Conservation (phyloP, 805 yeast species). For the Sugiyamaella boreocaroliniensis region DNA sequence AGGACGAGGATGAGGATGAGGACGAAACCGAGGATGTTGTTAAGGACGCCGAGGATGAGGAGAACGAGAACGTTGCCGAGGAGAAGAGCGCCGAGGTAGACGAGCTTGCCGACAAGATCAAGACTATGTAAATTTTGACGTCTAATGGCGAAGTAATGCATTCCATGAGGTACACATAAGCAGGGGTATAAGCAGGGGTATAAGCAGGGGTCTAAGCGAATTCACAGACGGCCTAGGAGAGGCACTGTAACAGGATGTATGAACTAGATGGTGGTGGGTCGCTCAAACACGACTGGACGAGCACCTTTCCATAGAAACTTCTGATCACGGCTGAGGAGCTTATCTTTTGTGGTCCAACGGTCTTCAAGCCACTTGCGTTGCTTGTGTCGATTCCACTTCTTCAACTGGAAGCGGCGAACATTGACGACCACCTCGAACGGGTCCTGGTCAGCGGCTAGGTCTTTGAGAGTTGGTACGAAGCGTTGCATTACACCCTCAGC, state of each 20-base stretch:
- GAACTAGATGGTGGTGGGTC: no score
- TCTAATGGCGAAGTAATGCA: no score
- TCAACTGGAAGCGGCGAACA: not conserved
- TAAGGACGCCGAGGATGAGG: slow-evolving; percentile 36
- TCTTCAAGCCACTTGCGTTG: slow-evolving; percentile 59
- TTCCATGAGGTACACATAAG: no score
- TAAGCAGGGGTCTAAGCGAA: no score
- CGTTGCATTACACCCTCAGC: slow-evolving; percentile 8
- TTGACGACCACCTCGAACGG: not conserved
- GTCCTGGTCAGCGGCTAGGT: not conserved
- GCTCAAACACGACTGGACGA: not conserved
- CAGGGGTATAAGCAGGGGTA: no score
- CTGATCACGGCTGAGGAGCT: slow-evolving; percentile 26
- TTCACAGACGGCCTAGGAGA: no score
- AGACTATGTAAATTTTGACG: not conserved
- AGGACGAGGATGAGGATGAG: slow-evolving; percentile 43
- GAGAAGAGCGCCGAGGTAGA: slow-evolving; percentile 44
- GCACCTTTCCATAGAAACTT: not conserved
- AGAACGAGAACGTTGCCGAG: slow-evolving; percentile 38
- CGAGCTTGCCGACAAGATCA: slow-evolving; percentile 50
- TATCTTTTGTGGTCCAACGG: slow-evolving; percentile 68
- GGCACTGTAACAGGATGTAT: no score
- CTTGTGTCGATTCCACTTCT: not conserved
- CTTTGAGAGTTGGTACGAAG: not conserved
- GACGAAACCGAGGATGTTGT: slow-evolving; percentile 46